Evolutionary conservation across 768 basidiomycete genomes (phyloP).

Genomic region (Mycena albidolilacea): DNA sequence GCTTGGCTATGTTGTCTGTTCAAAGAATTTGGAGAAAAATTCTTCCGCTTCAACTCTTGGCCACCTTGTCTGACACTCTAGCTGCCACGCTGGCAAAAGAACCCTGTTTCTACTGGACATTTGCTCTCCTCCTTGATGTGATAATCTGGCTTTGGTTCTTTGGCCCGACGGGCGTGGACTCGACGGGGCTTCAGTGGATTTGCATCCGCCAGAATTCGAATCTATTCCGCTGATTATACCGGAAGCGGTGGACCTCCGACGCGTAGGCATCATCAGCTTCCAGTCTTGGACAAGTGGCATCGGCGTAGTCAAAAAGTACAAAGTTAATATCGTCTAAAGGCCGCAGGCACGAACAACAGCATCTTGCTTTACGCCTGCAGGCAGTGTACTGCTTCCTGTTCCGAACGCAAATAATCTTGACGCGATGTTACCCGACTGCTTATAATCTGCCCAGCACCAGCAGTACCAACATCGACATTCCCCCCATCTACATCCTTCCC

Average conservation of each 20-base stretch:
- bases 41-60: too few relatives aligned
- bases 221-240: background rate
- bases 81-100: too few relatives aligned
- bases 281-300: slow-evolving; percentile 30
- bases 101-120: too few relatives aligned
- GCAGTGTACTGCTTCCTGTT: slow-evolving; percentile 19
- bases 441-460: slow-evolving; percentile 16
- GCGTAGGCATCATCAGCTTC: slow-evolving; percentile 4
- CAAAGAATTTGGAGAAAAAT: too few relatives aligned
- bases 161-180: slow-evolving; percentile 8
- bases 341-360: slow-evolving; percentile 37
- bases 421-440: slow-evolving; percentile 1
- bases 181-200: slow-evolving; percentile 9
- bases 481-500: background rate
- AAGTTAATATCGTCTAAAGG: slow-evolving; percentile 30
- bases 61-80: too few relatives aligned
- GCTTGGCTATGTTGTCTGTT: too few relatives aligned
- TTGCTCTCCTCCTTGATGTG: background rate
- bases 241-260: background rate
- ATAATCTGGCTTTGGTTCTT: slow-evolving; percentile 8
- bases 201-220: slow-evolving; percentile 19
- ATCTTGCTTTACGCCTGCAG: slow-evolving; percentile 20
- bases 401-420: background rate
- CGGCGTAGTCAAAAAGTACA: slow-evolving; percentile 29
- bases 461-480: slow-evolving; percentile 1